phyloP scores from a whole-genome alignment of 1,139 yeast species.

The Taphrina pruni region DNA sequence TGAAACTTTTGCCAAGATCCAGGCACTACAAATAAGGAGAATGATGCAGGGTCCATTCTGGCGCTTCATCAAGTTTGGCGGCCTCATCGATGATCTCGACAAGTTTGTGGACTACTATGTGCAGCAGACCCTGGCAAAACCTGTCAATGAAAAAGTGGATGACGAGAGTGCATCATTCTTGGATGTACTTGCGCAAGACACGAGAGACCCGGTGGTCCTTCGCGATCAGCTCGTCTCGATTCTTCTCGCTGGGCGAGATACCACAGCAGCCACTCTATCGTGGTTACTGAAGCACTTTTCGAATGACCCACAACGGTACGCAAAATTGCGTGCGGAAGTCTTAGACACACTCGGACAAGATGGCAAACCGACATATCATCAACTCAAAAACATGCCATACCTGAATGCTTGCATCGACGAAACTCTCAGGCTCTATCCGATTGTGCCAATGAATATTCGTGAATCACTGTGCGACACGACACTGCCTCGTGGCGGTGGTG shows the following conservation, averaged over 20 bases:
- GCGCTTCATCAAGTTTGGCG: slow-evolving; percentile 51
- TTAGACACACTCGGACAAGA: slow-evolving; percentile 14
- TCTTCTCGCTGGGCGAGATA: slow-evolving; percentile 48
- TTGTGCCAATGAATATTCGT: slow-evolving; percentile 62
- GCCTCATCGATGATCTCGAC: slow-evolving; percentile 53
- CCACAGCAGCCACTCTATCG: slow-evolving; percentile 48
- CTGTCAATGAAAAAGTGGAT: slow-evolving; percentile 46
- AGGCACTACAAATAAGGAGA: slow-evolving; percentile 55
- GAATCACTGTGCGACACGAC: slow-evolving; percentile 58
- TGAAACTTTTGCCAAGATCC: slow-evolving; percentile 56
- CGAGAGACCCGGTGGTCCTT: slow-evolving; percentile 58
- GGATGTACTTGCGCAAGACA: slow-evolving; percentile 60
- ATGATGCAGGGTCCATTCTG: slow-evolving; percentile 54
- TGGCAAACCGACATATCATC: slow-evolving; percentile 56
- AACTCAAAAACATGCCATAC: slow-evolving; percentile 57
- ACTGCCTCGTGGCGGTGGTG: slow-evolving; percentile 63
- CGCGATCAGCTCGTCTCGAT: slow-evolving; percentile 62
- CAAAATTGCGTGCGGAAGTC: slow-evolving; percentile 56
- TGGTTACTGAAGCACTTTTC: slow-evolving; percentile 59
- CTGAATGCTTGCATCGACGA: slow-evolving; percentile 54
- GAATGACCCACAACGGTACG: slow-evolving; percentile 55
- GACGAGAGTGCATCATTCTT: slow-evolving; percentile 59
- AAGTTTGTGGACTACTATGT: slow-evolving; percentile 28
- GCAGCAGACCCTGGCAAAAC: slow-evolving; percentile 21
- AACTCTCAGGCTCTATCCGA: slow-evolving; percentile 61